Base-by-base conservation (phyloP, 345 rosid species). In the Sisymbrium irio region DNA sequence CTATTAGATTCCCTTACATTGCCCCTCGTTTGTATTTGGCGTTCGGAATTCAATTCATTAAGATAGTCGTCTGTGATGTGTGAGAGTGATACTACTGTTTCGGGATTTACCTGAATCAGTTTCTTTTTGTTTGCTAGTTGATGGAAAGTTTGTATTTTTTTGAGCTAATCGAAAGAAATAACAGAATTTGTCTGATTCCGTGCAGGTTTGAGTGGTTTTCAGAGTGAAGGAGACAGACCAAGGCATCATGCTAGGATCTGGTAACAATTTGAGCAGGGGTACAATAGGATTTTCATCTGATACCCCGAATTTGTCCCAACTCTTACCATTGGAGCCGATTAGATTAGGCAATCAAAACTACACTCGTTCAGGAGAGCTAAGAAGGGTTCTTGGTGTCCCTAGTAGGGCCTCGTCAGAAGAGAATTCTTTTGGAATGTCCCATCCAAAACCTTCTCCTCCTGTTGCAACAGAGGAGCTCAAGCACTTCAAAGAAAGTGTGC, bases 401-500 rank as follows among this genome's bases (percentile, higher is more conserved):
- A 74, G 76, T 61, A 88, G 89, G 58, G 85, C 76, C 37, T 76
- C 84, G 7, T 74, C 87, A 2, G 94, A 90, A 71, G 98, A 89
- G 3, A 83, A 82, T 81, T 82, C 90, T 32, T 83, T 86, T 72
- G 93, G 85, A 66, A 84, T 70, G 79, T 69, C 85, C 9, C 87
- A 82, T 69, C 75, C 83, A 9, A 92, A 82, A 80, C 85, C 83
- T 67, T 37, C 86, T 44, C 85, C 91, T 62, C 88, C 92, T 4
- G 84, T 83, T 41, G 90, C 92, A 15, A 80, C 84, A 2, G 96
- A 90, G 79, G 97, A 95, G 83, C 88, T 95, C 17, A 95, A 87
- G 80, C 86, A 84, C 49, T 82, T 87, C 17, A 95, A 95, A 85
- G 97, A 89, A 75, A 91, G 96, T 72, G 92, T 95, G 74, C 83